These are phyloP conservation scores for Penicillium daleae DNA, from an alignment of 495 filamentous ascomycete species.

Conservation along the genomic window DNA sequence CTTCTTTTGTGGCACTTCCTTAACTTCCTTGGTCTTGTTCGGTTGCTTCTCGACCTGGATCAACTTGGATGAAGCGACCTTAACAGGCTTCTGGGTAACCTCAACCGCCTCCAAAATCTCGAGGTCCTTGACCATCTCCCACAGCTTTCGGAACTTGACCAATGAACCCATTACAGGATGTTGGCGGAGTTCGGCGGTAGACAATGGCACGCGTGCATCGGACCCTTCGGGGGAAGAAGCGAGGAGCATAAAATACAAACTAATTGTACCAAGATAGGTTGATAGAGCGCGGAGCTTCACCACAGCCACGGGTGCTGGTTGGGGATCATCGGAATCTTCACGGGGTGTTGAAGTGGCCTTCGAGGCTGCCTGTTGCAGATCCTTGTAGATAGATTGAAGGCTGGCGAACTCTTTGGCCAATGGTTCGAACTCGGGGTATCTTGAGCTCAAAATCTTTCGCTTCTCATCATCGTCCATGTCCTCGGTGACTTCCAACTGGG, in stretches of 20 bases:
- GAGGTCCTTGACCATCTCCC: constrained; percentile 71
- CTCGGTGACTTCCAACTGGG: constrained; percentile 77
- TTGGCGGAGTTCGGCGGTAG: constrained; percentile 75
- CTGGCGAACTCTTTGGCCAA: constrained; percentile 78
- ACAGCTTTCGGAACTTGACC: constrained; percentile 77
- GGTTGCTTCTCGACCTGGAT: constrained; percentile 27
- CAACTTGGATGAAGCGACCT: constrained; percentile 16
- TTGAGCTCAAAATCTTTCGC: constrained; percentile 70
- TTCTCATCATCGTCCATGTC: constrained; percentile 78
- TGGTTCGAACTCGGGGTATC: constrained; percentile 91
- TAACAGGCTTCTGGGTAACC: constrained; percentile 7
- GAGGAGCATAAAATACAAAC: constrained; percentile 92
- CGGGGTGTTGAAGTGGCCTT: constrained; percentile 51
- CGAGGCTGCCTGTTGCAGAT: constrained; percentile 57
- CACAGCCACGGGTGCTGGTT: constrained; percentile 54
- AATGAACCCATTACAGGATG: constrained; percentile 88
- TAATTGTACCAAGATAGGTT: constrained; percentile 81
- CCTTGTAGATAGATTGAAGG: constrained; percentile 65
- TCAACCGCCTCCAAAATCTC: constrained; percentile 29
- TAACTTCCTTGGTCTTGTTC: constrained; percentile 36
- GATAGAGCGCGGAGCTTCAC: constrained; percentile 75
- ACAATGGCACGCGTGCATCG: constrained; percentile 52
- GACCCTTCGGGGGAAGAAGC: constrained; percentile 65
- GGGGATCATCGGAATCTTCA: constrained; percentile 34
- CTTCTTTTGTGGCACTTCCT: constrained; percentile 37